A percentile compares a stretch with the other conserved stretches of the same genome.
These are phyloP conservation scores for Leccinum griseonigrum DNA, from an alignment of 1,284 basidiomycete species.

Conservation along the genomic window DNA sequence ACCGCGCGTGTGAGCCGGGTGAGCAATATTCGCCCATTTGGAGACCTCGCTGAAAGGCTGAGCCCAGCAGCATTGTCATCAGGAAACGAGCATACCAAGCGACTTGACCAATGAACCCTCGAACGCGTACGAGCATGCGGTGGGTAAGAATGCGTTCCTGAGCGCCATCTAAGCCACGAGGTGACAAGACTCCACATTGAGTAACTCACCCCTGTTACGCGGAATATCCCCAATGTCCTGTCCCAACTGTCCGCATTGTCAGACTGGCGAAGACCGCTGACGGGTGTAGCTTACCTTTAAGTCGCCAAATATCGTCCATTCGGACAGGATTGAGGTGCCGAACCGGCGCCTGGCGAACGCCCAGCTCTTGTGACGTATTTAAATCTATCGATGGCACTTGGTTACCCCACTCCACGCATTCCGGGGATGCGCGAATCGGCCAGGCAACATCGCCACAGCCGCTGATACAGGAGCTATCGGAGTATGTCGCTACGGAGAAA, in stretches of 20 bases:
- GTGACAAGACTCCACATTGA: slow-evolving; percentile 1
- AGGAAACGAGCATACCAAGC: slow-evolving; percentile 52
- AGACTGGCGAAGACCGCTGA: slow-evolving; percentile 4
- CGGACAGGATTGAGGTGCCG: slow-evolving; percentile 42
- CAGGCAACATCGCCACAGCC: slow-evolving; percentile 28
- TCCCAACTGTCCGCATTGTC: slow-evolving; percentile 58
- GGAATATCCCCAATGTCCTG: slow-evolving; percentile 70
- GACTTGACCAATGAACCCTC: slow-evolving; percentile 76
- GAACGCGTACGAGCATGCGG: slow-evolving; percentile 66
- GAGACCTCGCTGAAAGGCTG: slow-evolving; percentile 50
- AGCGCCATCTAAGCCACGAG: slow-evolving; percentile 15
- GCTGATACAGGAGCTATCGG: slow-evolving; percentile 26
- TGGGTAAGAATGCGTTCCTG: slow-evolving; percentile 60
- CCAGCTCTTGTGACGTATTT: slow-evolving; percentile 52
- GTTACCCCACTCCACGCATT: slow-evolving; percentile 51
- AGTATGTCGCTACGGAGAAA: slow-evolving; percentile 26
- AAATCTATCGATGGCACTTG: slow-evolving; percentile 58
- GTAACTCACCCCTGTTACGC: slow-evolving; percentile 58
- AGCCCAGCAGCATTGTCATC: slow-evolving; percentile 1
- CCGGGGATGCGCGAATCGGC: slow-evolving; percentile 39
- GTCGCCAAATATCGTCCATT: slow-evolving; percentile 40
- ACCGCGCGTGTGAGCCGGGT: slow-evolving; percentile 70
- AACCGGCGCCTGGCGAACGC: slow-evolving; percentile 36
- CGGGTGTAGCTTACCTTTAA: slow-evolving; percentile 25
- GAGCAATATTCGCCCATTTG: slow-evolving; percentile 57